Evolutionary conservation across 225 moss, liverwort and hornwort species (phyloP).

Genomic region (Physcomitrellopsis africana): DNA sequence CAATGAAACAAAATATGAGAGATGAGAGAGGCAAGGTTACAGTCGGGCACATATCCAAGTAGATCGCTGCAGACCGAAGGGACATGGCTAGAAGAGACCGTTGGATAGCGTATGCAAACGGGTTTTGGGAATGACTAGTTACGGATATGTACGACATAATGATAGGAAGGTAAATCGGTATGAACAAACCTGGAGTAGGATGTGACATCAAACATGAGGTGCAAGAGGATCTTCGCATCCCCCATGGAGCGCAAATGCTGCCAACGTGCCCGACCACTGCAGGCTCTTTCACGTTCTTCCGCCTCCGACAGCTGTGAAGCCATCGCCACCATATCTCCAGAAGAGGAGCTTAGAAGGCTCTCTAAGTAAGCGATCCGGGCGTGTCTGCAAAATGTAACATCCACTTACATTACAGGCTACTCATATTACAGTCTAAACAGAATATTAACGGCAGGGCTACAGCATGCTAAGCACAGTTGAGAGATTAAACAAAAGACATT

Average conservation of each 20-base stretch:
- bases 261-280: slow-evolving; percentile 85
- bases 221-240: slow-evolving; percentile 82
- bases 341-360: slow-evolving; percentile 76
- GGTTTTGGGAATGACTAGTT: background rate
- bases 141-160: background rate
- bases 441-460: background rate
- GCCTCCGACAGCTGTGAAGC: slow-evolving; percentile 95
- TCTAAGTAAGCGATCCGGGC: slow-evolving; percentile 80
- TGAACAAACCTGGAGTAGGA: slow-evolving; percentile 36
- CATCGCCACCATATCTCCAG: slow-evolving; percentile 81
- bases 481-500: background rate
- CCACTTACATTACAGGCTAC: background rate
- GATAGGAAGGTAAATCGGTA: background rate
- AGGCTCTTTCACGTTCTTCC: slow-evolving; percentile 83
- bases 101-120: background rate
- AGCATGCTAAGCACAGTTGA: background rate
- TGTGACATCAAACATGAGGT: slow-evolving; percentile 76
- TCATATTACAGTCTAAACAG: background rate
- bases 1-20: background rate
- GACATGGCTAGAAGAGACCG: too few relatives aligned
- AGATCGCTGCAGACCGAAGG: background rate
- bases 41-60: background rate
- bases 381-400: slow-evolving; percentile 34
- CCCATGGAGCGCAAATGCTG: slow-evolving; percentile 85
- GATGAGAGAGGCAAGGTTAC: too few relatives aligned